Percentiles rank a stretch among this genome's conserved stretches.
phyloP scores from a whole-genome alignment of 2,329 filamentous ascomycete genomes.

The Fusarium annulatum region DNA sequence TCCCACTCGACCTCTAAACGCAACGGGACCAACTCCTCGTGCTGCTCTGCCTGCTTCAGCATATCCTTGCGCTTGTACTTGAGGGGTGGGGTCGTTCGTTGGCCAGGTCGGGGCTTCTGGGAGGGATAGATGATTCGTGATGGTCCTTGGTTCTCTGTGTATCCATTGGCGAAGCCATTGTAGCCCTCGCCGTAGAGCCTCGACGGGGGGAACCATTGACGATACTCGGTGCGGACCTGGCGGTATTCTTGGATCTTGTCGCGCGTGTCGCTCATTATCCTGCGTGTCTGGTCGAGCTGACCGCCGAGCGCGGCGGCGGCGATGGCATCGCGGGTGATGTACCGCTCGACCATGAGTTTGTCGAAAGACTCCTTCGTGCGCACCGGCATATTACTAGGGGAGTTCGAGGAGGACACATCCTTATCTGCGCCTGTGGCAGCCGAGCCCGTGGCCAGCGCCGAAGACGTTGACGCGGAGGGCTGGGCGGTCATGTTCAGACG shows the following conservation, averaged over 20 bases:
- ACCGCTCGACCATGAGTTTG: constrained; percentile 64
- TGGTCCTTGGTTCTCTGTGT: constrained; percentile 76
- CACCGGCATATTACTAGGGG: constrained; percentile 50
- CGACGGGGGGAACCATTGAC: constrained; percentile 65
- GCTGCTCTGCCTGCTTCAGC: constrained; percentile 85
- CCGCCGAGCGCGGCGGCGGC: constrained; percentile 64
- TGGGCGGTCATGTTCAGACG: constrained; percentile 57
- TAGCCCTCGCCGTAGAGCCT: constrained; percentile 80
- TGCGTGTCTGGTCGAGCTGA: constrained; percentile 64
- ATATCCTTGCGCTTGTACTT: constrained; percentile 83
- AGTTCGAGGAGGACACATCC: constrained; percentile 38
- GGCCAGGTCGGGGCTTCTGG: constrained; percentile 80
- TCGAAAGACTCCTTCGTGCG: constrained; percentile 69
- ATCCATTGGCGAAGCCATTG: constrained; percentile 87
- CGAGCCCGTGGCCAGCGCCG: constrained; percentile 49
- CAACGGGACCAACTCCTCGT: constrained; percentile 91
- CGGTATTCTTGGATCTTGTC: constrained; percentile 78
- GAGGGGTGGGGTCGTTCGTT: constrained; percentile 77
- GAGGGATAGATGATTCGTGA: constrained; percentile 82
- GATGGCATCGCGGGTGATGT: constrained; percentile 64
- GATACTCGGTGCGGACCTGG: constrained; percentile 65
- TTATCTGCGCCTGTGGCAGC: constrained; percentile 47
- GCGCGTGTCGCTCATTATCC: constrained; percentile 71
- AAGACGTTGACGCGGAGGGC: constrained; percentile 53
- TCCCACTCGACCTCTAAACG: constrained; percentile 95